Conservation (phyloP, 768 basidiomycete species). For the Trametes coccinea region DNA sequence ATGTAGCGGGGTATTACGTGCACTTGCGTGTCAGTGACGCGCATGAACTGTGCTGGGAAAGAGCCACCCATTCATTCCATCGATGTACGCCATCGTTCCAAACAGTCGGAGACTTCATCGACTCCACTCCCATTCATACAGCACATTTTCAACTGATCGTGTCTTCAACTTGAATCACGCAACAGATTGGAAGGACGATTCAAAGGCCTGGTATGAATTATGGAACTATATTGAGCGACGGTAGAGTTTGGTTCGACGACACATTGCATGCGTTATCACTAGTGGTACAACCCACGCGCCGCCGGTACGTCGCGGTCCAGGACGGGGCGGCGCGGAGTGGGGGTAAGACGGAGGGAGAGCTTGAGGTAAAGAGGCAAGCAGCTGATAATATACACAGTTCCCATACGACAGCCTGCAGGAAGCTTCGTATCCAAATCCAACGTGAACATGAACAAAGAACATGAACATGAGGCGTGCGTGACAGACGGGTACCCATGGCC, state of each 20-base stretch:
- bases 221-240: not conserved
- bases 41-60: no score
- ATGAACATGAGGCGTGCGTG: constrained; percentile 3
- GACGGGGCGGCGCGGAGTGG: not conserved
- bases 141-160: no score
- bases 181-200: no score
- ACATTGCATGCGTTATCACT: not conserved
- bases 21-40: no score
- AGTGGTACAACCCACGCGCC: not conserved
- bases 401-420: not conserved
- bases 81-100: no score
- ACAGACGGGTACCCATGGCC: not conserved
- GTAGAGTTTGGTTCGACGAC: constrained; percentile 2
- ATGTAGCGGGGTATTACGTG: no score
- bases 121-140: no score
- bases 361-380: not conserved
- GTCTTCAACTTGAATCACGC: no score
- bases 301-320: not conserved
- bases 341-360: not conserved
- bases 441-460: not conserved
- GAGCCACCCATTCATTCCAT: no score
- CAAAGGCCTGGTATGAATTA: not conserved
- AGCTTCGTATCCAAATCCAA: not conserved
- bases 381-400: constrained; percentile 7
- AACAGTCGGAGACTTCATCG: no score